Base-by-base conservation (phyloP, 306 rosid genomes). In the Vigna unguiculata region DNA sequence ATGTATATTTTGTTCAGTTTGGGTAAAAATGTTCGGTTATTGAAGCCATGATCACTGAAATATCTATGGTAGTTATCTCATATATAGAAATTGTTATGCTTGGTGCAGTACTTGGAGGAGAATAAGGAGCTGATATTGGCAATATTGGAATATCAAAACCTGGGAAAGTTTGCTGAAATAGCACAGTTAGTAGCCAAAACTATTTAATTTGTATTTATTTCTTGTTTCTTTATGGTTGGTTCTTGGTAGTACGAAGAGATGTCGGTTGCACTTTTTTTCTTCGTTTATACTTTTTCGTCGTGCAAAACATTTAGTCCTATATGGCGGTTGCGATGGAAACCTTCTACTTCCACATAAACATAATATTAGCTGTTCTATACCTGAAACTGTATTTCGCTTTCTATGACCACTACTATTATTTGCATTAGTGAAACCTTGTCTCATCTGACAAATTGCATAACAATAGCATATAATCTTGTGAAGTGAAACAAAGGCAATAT, bases 41-140 rank as follows among this genome's bases (percentile, higher is more conserved):
- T 65, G 21, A 79, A 70, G 5, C 28, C 64, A 55, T 62, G 63
- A 6, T 24, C 14, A 15, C 12, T 21, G 21, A 17, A 34, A 28
- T 49, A 43, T 64, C 19, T 71, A n/a, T 70, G 20, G 32, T 16
- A 19, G 22, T 28, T 68, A 51, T 83, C 40, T 71, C 55, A 20
- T 36, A 20, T 36, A 9, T 25, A 8, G 28, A 19, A 63, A 24
- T 58, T 82, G 6, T 81, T 82, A 64, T 83, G 8, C 68, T 80
- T 86, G 74, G 69, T 72, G 83, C 83, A 89, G 91, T 86, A 63
- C 76, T 68, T 89, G 83, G 91, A 85, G 66, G 89, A 89, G 84
- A 89, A 87, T 60, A 53, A 71, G 78, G 84, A 87, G 65, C 70
- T 89, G 84, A 85, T 89, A 68, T 45, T 85, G 66, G 69, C 83